A percentile compares a stretch with the other conserved stretches of the same genome.
phyloP scores from a whole-genome alignment of 768 basidiomycete species.

The Sarcomyxa edulis region DNA sequence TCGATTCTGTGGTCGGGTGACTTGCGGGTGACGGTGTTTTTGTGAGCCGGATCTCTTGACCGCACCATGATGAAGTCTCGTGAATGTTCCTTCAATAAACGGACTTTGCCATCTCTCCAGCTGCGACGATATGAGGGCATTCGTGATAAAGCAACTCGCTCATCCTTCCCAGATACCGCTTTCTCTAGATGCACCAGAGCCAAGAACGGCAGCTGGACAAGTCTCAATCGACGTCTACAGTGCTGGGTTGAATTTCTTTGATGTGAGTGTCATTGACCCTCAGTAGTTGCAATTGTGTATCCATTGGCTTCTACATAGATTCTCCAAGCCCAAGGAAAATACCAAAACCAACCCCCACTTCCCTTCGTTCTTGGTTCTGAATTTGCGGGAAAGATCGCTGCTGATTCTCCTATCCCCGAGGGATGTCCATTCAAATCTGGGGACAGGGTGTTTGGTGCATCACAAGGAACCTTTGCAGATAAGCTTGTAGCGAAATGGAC shows the following conservation, averaged over 20 bases:
- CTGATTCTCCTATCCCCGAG: conserved; percentile 67
- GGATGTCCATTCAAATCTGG: conserved; percentile 78
- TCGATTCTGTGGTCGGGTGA: too few species aligned
- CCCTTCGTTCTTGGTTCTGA: conserved; percentile 86
- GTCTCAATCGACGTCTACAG: conserved; percentile 74
- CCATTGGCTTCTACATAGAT: conserved; percentile 41
- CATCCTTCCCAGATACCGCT: conserved; percentile 64
- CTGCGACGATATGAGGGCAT: conserved; percentile 65
- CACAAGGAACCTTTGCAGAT: conserved; percentile 79
- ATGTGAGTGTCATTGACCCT: conserved; percentile 29
- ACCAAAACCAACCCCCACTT: conserved; percentile 77
- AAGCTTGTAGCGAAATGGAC: conserved; percentile 52
- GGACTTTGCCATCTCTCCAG: not conserved
- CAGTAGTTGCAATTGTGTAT: conserved; percentile 1
- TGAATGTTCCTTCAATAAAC: not conserved
- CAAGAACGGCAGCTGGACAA: conserved; percentile 43
- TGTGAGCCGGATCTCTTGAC: too few species aligned
- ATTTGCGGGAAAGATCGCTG: conserved; percentile 75
- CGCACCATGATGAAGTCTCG: too few species aligned
- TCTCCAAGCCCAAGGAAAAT: conserved; percentile 85
- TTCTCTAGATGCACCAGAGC: conserved; percentile 51
- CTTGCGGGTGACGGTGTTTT: too few species aligned
- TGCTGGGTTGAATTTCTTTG: conserved; percentile 76
- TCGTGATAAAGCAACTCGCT: conserved; percentile 62
- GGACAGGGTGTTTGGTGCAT: conserved; percentile 83